Conservation (phyloP, 805 yeast genomes). For the Hanseniaspora occidentalis region DNA sequence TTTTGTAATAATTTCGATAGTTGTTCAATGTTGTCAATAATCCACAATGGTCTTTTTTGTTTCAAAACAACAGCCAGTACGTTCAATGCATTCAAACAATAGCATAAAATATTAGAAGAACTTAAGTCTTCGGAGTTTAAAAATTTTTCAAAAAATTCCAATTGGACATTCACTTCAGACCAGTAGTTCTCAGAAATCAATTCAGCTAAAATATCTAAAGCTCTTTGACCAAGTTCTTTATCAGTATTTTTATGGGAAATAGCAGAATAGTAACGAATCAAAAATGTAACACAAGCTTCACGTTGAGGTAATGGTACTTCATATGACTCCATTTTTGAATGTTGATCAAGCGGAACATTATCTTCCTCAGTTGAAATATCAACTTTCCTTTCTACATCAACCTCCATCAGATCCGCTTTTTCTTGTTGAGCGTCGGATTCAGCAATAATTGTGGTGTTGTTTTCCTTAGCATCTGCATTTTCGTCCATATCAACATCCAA, state of each 20-base stretch:
- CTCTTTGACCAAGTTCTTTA: constrained; percentile 67
- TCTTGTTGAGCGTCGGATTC: no score
- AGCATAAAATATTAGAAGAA: constrained; percentile 56
- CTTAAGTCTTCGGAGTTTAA: constrained; percentile 65
- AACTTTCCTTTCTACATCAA: no score
- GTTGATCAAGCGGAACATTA: no score
- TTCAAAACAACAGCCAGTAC: constrained; percentile 74
- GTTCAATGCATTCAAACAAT: constrained; percentile 82
- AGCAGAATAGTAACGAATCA: constrained; percentile 79
- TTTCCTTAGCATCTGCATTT: no score
- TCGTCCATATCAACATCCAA: no score
- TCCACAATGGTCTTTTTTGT: constrained; percentile 70
- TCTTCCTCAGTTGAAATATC: no score
- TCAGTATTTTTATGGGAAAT: constrained; percentile 78
- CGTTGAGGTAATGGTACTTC: constrained; percentile 62
- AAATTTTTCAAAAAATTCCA: constrained; percentile 80
- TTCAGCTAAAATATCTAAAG: constrained; percentile 63
- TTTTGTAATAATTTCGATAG: constrained; percentile 68
- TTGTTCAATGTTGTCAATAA: constrained; percentile 52
- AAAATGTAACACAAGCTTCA: constrained; percentile 81
- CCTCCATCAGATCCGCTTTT: no score
- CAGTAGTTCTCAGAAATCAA: constrained; percentile 63
- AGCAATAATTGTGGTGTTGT: no score
- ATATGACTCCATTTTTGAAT: no score
- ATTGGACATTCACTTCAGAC: constrained; percentile 81